Evolutionary conservation across 139 green algal species (phyloP), one percentile per base, ranked within the genome.

Genomic region (Diplosphaera chodatii): DNA sequence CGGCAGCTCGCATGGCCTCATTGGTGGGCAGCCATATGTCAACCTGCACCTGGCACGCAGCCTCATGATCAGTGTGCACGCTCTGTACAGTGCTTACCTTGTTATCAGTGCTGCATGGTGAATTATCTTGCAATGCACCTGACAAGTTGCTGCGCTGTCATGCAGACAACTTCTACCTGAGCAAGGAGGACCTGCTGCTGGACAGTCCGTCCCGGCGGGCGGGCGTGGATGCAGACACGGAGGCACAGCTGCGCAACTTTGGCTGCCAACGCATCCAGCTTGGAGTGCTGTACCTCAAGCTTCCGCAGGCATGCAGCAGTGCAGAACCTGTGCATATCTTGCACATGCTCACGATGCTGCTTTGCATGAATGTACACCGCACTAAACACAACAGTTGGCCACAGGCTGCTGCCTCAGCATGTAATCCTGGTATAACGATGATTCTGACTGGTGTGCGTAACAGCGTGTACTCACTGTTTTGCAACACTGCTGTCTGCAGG

Each of bases 161-260:
- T 59, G 48, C 48, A 4, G 91, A 97, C 83, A 90, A 91, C 32
- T 97, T 97, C 63, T 97, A 96, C 66, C 75, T 98, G 25, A 84
- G 66, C 10, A 70, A 87, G 25, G 89, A 93, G 32, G 70, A 92
- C 68, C 55, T 79, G 48, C 80, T 96, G 29, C 77, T 76, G 20
- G 76, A 91, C 37, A 86, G 76, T 4, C 93, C 92, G 0, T 89
- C 77, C 10, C 71, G 88, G 3, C 37, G 77, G 29, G 85, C 91
- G 73, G 93, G 89, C 28, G 85, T 98, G n/a, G 75, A 85, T 29
- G 71, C 77, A 31, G 83, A 90, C 4, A 86, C 75, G 3, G 94
- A 98, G 81, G 75, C 63, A 0, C 72, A 74, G 25, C 76, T 94
- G 65, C 82, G 91, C 3, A 73, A 85, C 1, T 97, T 90, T 78